Evolutionary conservation across 75 land plant genomes (phyloP), one percentile per base, ranked within the genome.

Genomic region (Pinus taeda): DNA sequence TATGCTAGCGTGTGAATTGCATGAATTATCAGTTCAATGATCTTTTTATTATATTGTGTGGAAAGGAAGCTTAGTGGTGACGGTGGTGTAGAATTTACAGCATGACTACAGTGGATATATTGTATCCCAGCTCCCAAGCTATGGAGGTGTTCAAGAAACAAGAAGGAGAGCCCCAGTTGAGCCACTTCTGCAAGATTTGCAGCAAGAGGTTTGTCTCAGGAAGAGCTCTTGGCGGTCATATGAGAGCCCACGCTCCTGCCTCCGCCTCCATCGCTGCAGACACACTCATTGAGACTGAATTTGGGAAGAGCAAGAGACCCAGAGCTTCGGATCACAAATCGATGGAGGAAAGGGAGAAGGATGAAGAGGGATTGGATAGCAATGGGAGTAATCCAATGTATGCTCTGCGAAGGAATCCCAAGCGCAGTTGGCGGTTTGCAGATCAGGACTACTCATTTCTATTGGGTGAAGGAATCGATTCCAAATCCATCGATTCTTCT

Each of bases 171-270:
- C 55, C 9, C 55, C 55, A 9, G 2, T 49, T 9, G 12, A 42
- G 55, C 24, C 42, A 86, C 77, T 81, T 74, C 24, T 90, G 93
- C 81, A 86, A 71, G 71, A 81, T 88, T 72, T 90, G 93, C 79
- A 85, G 83, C 80, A 86, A 85, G 75, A 87, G 88, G 21, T 88
- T 90, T 60, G 79, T 79, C 0, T 93, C 89, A 55, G 93, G 89
- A 8, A 80, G 91, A 65, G 91, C 91, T 0, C 74, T 90, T 9
- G 93, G 95, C 2, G 91, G 95, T 12, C 91, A 90, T 69, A 90
- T 90, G 93, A 81, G 93, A 69, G 91, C 91, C 3, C 93, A 93
- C 64, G 95, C 88, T 30, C 83, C 36, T 36, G 95, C 86, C 42
- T 81, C 84, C 22, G 85, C 72, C 14, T 62, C 36, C 60, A 57